These are phyloP conservation scores for Candida tallmaniae DNA, from an alignment of 805 yeast species.

Conservation along the genomic window DNA sequence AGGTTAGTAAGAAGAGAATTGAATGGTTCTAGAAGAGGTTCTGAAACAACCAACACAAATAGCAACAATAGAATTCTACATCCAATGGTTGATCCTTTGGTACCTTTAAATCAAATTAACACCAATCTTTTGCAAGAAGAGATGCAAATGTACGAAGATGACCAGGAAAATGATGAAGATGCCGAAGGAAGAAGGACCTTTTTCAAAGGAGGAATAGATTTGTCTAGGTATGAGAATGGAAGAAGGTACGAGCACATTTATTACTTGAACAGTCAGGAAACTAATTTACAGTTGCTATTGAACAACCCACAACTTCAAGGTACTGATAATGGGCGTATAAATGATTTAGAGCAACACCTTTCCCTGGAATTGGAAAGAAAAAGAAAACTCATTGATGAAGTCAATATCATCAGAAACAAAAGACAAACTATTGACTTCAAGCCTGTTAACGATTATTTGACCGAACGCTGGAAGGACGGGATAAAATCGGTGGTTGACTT, in stretches of 20 bases:
- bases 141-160: slow-evolving; percentile 25
- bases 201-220: slow-evolving; percentile 27
- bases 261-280: slow-evolving; percentile 35
- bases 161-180: slow-evolving; percentile 18
- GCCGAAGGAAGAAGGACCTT: too few relatives aligned
- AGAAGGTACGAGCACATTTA: slow-evolving; percentile 34
- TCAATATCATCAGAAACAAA: slow-evolving; percentile 38
- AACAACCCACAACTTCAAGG: too few relatives aligned
- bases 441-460: slow-evolving; percentile 42
- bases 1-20: slow-evolving; percentile 19
- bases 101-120: slow-evolving; percentile 13
- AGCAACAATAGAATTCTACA: slow-evolving; percentile 10
- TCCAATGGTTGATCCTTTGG: slow-evolving; percentile 18
- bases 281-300: slow-evolving; percentile 33
- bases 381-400: slow-evolving; percentile 37
- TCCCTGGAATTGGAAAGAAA: slow-evolving; percentile 30
- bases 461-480: slow-evolving; percentile 49
- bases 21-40: neutral
- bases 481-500: slow-evolving; percentile 35
- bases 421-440: slow-evolving; percentile 38
- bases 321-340: neutral
- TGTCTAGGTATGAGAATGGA: slow-evolving; percentile 21
- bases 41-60: neutral
- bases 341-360: slow-evolving; percentile 22
- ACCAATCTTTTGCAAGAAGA: slow-evolving; percentile 12